Percentiles rank a stretch among this genome's conserved stretches.
Conservation (phyloP, 2,329 filamentous ascomycete species). For the Ramichloridium luteum region DNA sequence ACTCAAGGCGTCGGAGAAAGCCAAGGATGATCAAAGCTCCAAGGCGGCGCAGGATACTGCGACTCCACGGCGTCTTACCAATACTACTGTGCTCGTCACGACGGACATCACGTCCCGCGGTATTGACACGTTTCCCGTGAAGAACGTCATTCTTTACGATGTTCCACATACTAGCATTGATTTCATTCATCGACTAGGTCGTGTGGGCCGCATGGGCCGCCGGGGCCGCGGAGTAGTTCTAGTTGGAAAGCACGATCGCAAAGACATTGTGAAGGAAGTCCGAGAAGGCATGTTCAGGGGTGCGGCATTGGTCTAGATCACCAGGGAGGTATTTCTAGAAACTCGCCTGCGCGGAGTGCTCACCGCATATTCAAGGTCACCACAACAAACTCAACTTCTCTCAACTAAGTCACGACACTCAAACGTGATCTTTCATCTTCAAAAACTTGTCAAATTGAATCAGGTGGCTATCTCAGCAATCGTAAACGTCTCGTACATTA, state of each 20-base stretch:
- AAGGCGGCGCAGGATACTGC: constrained; percentile 3
- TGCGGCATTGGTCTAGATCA: constrained; percentile 37
- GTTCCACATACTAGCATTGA: constrained; percentile 97
- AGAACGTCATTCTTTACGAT: constrained; percentile 87
- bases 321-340: too few relatives aligned
- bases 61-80: constrained; percentile 44
- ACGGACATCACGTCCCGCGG: constrained; percentile 87
- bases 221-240: constrained; percentile 81
- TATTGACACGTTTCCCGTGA: constrained; percentile 84
- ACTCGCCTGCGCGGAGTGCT: too few relatives aligned
- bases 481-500: too few relatives aligned
- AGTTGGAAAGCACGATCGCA: constrained; percentile 77
- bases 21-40: not conserved
- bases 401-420: too few relatives aligned
- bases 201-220: constrained; percentile 84
- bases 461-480: too few relatives aligned
- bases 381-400: too few relatives aligned
- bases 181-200: constrained; percentile 89
- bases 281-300: constrained; percentile 55
- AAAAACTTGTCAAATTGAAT: too few relatives aligned
- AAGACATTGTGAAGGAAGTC: constrained; percentile 83
- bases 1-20: not conserved
- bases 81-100: constrained; percentile 84
- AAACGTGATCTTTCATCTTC: too few relatives aligned
- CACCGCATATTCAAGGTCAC: too few relatives aligned